phyloP scores from a whole-genome alignment of 2,329 filamentous ascomycete species.

The Corinectria fuckeliana region DNA sequence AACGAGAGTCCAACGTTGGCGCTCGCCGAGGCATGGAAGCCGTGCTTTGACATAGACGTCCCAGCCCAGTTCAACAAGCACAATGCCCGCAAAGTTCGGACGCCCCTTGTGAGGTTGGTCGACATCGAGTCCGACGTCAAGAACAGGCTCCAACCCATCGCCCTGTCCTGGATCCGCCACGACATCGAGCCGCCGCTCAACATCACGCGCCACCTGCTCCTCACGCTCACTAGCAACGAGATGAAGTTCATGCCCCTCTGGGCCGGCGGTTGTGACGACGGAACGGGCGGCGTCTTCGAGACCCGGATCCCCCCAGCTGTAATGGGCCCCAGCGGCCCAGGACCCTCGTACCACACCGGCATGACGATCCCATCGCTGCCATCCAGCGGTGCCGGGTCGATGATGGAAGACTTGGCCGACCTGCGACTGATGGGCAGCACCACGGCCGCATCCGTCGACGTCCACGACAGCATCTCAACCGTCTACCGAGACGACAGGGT shows the following conservation, averaged over 20 bases:
- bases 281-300: slow-evolving; percentile 58
- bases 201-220: slow-evolving; percentile 54
- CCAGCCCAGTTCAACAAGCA: background rate
- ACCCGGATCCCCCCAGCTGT: slow-evolving; percentile 48
- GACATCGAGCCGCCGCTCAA: slow-evolving; percentile 44
- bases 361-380: slow-evolving; percentile 44
- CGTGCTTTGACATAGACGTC: background rate
- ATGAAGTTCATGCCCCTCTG: slow-evolving; percentile 69
- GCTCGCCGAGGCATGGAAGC: slow-evolving; percentile 14
- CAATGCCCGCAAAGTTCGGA: background rate
- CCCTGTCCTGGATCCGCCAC: slow-evolving; percentile 34
- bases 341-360: slow-evolving; percentile 55
- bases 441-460: slow-evolving; percentile 46
- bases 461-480: slow-evolving; percentile 49
- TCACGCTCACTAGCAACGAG: slow-evolving; percentile 62
- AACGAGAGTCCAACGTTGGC: background rate
- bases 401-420: slow-evolving; percentile 44
- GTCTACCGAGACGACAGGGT: slow-evolving; percentile 42
- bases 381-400: slow-evolving; percentile 44
- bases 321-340: slow-evolving; percentile 54
- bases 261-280: slow-evolving; percentile 64
- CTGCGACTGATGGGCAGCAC: slow-evolving; percentile 44
- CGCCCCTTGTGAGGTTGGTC: slow-evolving; percentile 30
- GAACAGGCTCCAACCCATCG: slow-evolving; percentile 26
- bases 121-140: slow-evolving; percentile 33